These are phyloP conservation scores for Pseudomonodictys pantanalensis DNA, from an alignment of 495 filamentous ascomycete species.

Conservation along the genomic window DNA sequence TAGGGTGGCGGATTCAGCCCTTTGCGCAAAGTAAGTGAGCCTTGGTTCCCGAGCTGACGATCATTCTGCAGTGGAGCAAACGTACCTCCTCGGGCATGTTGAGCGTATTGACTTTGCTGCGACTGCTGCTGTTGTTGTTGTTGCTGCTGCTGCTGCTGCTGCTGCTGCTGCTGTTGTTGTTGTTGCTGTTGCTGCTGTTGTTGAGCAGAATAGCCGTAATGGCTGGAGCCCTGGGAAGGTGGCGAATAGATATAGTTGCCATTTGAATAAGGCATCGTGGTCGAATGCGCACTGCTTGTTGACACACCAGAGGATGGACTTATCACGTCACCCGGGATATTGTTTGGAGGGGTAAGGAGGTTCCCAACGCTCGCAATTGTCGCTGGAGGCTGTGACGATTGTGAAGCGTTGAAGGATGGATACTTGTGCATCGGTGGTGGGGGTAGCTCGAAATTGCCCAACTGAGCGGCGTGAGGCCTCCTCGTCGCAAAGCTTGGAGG, in stretches of 20 bases:
- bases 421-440: slow-evolving; percentile 48
- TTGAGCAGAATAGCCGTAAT: slow-evolving; percentile 23
- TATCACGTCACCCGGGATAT: slow-evolving; percentile 60
- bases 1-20: slow-evolving; percentile 57
- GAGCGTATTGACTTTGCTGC: slow-evolving; percentile 48
- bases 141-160: slow-evolving; percentile 3
- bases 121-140: not conserved
- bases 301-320: slow-evolving; percentile 60
- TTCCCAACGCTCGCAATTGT: slow-evolving; percentile 56
- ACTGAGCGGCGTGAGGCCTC: slow-evolving; percentile 41
- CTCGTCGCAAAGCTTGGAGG: slow-evolving; percentile 42
- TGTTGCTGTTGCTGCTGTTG: slow-evolving; percentile 27
- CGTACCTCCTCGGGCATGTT: slow-evolving; percentile 50
- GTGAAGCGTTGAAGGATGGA: slow-evolving; percentile 43
- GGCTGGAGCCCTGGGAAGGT: slow-evolving; percentile 13
- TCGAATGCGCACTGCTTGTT: slow-evolving; percentile 53
- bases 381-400: slow-evolving; percentile 42
- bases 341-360: slow-evolving; percentile 61
- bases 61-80: slow-evolving; percentile 54
- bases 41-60: slow-evolving; percentile 46
- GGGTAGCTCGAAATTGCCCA: slow-evolving; percentile 43
- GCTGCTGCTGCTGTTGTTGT: slow-evolving; percentile 12
- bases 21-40: slow-evolving; percentile 51
- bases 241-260: slow-evolving; percentile 41
- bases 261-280: slow-evolving; percentile 45